Conservation (phyloP, 1,284 basidiomycete genomes). For the Cronartium quercuum region DNA sequence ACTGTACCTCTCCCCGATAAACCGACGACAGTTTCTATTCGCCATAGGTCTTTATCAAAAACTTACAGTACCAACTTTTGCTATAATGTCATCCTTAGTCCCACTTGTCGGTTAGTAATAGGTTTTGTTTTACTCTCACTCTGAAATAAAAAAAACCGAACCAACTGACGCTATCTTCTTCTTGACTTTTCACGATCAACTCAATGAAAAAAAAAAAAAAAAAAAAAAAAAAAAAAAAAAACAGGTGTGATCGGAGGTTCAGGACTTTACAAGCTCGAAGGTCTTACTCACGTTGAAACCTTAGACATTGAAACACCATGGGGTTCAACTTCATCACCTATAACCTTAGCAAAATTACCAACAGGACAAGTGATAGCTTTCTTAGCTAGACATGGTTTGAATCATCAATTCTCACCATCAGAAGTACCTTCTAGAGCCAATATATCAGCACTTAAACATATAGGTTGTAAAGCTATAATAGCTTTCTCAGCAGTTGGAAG, state of each 20-base stretch:
- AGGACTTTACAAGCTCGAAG: constrained; percentile 75
- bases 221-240: no score
- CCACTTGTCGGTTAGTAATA: neutral
- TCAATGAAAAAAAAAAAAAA: no score
- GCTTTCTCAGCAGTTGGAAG: constrained; percentile 95
- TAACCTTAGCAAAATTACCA: constrained; percentile 75
- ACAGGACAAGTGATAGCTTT: constrained; percentile 78
- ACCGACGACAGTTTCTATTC: no score
- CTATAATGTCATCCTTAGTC: neutral
- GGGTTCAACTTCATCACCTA: constrained; percentile 85
- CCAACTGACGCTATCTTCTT: no score
- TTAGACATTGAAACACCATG: constrained; percentile 65
- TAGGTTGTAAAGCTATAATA: constrained; percentile 81
- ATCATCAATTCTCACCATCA: constrained; percentile 68
- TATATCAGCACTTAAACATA: constrained; percentile 86
- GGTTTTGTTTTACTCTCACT: neutral
- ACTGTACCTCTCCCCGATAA: no score
- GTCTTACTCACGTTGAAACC: constrained; percentile 67
- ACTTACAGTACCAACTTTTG: neutral
- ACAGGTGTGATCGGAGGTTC: constrained; percentile 47
- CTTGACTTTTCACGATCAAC: no score
- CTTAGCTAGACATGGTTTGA: constrained; percentile 77
- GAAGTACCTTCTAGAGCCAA: constrained; percentile 79
- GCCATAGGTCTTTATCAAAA: no score
- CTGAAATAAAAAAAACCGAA: no score